These are phyloP conservation scores for Calonectria pseudoturangicola DNA, from an alignment of 2,329 filamentous ascomycete species.

Conservation along the genomic window DNA sequence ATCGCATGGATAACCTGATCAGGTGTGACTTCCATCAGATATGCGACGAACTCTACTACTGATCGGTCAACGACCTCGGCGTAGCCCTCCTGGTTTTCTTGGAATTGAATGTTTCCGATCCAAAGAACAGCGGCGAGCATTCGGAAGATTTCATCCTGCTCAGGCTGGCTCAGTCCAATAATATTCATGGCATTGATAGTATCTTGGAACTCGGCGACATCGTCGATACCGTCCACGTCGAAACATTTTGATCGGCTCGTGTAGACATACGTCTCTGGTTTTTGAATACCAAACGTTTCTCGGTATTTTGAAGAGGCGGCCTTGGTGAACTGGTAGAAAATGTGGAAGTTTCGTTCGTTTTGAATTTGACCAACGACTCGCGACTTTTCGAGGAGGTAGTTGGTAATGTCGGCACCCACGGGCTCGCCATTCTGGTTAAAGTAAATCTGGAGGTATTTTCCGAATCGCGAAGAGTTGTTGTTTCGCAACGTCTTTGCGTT, in stretches of 20 bases:
- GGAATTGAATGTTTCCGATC: slow-evolving; percentile 95
- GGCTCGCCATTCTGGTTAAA: slow-evolving; percentile 95
- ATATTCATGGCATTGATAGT: slow-evolving; percentile 96
- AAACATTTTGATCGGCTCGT: slow-evolving; percentile 96
- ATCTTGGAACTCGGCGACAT: slow-evolving; percentile 90
- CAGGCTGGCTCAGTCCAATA: slow-evolving; percentile 89
- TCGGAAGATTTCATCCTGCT: slow-evolving; percentile 97
- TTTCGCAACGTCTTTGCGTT: slow-evolving; percentile 98
- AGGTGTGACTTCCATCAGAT: slow-evolving; percentile 91
- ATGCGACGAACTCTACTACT: slow-evolving; percentile 95
- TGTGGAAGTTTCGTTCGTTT: slow-evolving; percentile 99
- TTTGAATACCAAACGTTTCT: slow-evolving; percentile 91
- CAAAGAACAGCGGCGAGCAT: slow-evolving; percentile 94
- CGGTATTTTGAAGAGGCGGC: slow-evolving; percentile 91
- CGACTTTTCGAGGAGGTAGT: slow-evolving; percentile 96
- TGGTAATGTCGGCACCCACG: slow-evolving; percentile 97
- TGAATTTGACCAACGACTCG: slow-evolving; percentile 95
- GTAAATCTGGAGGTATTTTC: slow-evolving; percentile 97
- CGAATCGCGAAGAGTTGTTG: slow-evolving; percentile 99
- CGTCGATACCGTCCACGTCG: slow-evolving; percentile 95
- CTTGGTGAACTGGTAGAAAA: slow-evolving; percentile 99
- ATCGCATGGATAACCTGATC: slow-evolving; percentile 89
- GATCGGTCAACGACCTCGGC: slow-evolving; percentile 91
- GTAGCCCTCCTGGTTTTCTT: slow-evolving; percentile 91
- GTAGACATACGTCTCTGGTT: slow-evolving; percentile 94